A percentile compares a stretch with the other conserved stretches of the same genome.
Evolutionary conservation across 192 early-diverging fungal genomes (phyloP).

Genomic region (Coemansia sp.): DNA sequence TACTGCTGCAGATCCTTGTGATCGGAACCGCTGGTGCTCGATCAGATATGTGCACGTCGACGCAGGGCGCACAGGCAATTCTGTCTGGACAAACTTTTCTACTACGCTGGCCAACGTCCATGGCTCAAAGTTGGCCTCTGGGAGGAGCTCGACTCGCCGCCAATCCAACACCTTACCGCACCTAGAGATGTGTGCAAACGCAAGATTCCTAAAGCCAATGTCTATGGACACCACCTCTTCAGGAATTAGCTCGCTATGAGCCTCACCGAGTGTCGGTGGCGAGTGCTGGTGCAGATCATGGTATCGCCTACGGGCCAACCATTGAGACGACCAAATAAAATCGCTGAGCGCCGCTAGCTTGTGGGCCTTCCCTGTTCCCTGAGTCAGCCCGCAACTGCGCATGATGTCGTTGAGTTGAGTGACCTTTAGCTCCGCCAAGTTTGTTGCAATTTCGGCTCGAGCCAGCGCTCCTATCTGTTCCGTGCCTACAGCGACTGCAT

Average conservation of each 20-base stretch:
- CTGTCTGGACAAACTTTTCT: slow-evolving; percentile 34
- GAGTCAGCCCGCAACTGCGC: slow-evolving; percentile 43
- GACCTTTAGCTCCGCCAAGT: slow-evolving; percentile 30
- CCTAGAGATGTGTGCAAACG: slow-evolving; percentile 48
- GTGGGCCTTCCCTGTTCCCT: slow-evolving; percentile 37
- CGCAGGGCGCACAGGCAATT: slow-evolving; percentile 33
- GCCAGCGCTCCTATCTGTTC: neutral
- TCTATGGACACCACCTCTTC: slow-evolving; percentile 57
- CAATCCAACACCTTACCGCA: slow-evolving; percentile 43
- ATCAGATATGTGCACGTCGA: slow-evolving; percentile 46
- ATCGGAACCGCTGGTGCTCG: slow-evolving; percentile 59
- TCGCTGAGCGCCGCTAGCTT: slow-evolving; percentile 37
- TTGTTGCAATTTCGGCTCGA: slow-evolving; percentile 17
- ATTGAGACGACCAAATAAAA: slow-evolving; percentile 41
- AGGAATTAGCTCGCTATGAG: slow-evolving; percentile 31
- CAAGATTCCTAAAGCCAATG: slow-evolving; percentile 58
- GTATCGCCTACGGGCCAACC: slow-evolving; percentile 30
- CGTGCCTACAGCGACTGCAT: neutral
- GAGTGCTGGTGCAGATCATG: slow-evolving; percentile 3
- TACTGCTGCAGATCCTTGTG: slow-evolving; percentile 54
- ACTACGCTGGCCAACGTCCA: slow-evolving; percentile 50
- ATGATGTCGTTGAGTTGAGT: slow-evolving; percentile 40
- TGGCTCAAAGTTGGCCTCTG: slow-evolving; percentile 49
- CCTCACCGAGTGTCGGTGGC: slow-evolving; percentile 9
- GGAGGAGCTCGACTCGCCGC: slow-evolving; percentile 48